These are phyloP conservation scores for Pseudogymnoascus sp. DNA, from an alignment of 2,329 filamentous ascomycete genomes.

Conservation along the genomic window DNA sequence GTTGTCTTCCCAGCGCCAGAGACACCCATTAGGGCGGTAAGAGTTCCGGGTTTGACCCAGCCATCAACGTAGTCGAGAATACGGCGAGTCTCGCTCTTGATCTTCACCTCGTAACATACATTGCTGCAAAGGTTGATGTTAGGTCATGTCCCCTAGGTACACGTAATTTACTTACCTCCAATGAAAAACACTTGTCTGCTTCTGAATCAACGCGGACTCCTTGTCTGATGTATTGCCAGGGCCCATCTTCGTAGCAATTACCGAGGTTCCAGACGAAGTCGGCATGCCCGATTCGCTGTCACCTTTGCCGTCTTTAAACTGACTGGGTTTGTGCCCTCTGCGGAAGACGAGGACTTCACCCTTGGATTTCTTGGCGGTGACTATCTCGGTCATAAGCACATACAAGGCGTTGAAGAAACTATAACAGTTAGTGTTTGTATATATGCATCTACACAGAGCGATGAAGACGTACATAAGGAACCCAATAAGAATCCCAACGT, in stretches of 20 bases:
- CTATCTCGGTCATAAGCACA: slow-evolving; percentile 56
- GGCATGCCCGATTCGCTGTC: slow-evolving; percentile 20
- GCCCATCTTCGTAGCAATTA: slow-evolving; percentile 19
- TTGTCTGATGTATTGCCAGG: slow-evolving; percentile 35
- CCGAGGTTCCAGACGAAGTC: slow-evolving; percentile 17
- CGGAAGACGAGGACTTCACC: slow-evolving; percentile 71
- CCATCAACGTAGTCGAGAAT: slow-evolving; percentile 76
- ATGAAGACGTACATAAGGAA: slow-evolving; percentile 54
- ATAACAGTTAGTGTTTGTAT: not conserved
- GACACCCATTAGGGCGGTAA: slow-evolving; percentile 55
- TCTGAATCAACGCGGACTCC: slow-evolving; percentile 58
- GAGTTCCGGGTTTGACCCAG: slow-evolving; percentile 66
- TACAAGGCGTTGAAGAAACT: slow-evolving; percentile 26
- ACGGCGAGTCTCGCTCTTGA: slow-evolving; percentile 53
- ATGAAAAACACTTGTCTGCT: slow-evolving; percentile 63
- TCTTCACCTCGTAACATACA: slow-evolving; percentile 63
- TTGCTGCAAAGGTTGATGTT: not conserved
- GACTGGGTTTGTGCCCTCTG: slow-evolving; percentile 46
- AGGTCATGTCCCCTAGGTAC: not conserved
- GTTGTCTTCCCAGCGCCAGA: slow-evolving; percentile 80
- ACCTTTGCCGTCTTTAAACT: slow-evolving; percentile 20
- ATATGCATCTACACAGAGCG: slow-evolving; percentile 30
- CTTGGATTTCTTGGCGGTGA: slow-evolving; percentile 63
- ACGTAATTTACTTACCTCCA: slow-evolving; percentile 64
- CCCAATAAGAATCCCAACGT: slow-evolving; percentile 55